phyloP scores from a whole-genome alignment of 192 early-diverging fungal species.

The Globomyces pollinis-pini region DNA sequence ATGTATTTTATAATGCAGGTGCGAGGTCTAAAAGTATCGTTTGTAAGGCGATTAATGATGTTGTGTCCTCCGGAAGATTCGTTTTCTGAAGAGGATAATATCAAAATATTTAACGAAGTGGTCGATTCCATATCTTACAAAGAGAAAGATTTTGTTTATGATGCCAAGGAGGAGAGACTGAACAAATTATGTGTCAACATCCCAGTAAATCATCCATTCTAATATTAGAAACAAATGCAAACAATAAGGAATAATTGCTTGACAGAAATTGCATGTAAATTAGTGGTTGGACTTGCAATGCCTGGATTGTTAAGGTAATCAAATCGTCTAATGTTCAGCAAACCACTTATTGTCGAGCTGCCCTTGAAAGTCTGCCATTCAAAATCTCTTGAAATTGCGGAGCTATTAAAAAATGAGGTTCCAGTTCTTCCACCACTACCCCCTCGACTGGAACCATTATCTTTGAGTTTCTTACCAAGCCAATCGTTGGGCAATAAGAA shows the following conservation, averaged over 20 bases:
- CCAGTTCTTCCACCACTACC: not conserved
- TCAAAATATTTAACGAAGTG: conserved; percentile 35
- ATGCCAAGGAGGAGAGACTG: conserved; percentile 47
- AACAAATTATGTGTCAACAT: conserved; percentile 46
- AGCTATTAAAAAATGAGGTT: too few relatives aligned
- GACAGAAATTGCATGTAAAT: conserved; percentile 42
- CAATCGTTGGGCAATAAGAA: not conserved
- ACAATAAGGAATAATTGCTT: conserved; percentile 49
- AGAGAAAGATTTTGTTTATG: conserved; percentile 47
- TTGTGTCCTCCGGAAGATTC: conserved; percentile 33
- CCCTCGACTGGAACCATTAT: not conserved
- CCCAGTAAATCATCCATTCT: conserved; percentile 25
- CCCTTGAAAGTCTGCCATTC: conserved; percentile 51
- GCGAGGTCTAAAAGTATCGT: conserved; percentile 42
- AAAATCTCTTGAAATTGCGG: conserved; percentile 25
- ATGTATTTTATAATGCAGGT: conserved; percentile 43
- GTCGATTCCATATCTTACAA: conserved; percentile 44
- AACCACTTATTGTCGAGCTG: conserved; percentile 44
- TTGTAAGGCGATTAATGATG: conserved; percentile 39
- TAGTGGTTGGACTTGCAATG: conserved; percentile 17
- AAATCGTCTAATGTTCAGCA: conserved; percentile 20
- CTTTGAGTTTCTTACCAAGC: not conserved
- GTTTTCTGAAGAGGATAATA: conserved; percentile 18
- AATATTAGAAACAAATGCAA: conserved; percentile 25
- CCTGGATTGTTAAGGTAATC: not conserved